Base-by-base conservation (phyloP, 2,329 filamentous ascomycete genomes). In the Ophidiomyces ophidiicola region DNA sequence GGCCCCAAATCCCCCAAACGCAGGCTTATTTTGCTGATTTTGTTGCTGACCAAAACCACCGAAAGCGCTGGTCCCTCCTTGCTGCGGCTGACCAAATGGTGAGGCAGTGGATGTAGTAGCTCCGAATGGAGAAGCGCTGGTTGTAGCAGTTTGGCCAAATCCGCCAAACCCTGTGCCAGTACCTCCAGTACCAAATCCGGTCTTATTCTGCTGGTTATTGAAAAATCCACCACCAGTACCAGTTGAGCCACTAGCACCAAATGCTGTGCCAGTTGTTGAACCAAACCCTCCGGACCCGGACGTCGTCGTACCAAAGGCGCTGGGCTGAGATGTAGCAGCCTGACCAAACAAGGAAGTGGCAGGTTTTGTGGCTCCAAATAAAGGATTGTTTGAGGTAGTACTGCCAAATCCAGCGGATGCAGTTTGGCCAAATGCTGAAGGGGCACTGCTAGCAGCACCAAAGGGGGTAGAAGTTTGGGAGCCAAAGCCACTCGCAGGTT, bases 321-420 rank as follows among this genome's bases (percentile, higher is more conserved):
- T 54, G 10, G 56, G 50, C 29, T 61, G 57, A 5, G 59, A 49
- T 10, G 58, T 50, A n/a, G 53, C 42, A 33, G 52, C 46, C 18
- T 48, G 45, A 15, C 60, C 57, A 35, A 61, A 63, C 17, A 64
- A 47, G 30, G 54, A 53, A 34, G 50, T 55, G 8, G 57, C 59
- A 6, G 67, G 60, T 44, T 66, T 70, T 19, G 63, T 34, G 14
- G 48, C 59, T 15, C 62, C 61, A 42, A 69, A 69, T 33, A 70
- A 45, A 11, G 64, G 53, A 26, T 63, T 62, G 17, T 54, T 43
- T 4, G 48, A 33, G 31, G 48, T 52, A 7, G 52, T 45, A 24
- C 53, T 44, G 18, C 61, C 61, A 26, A 64, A 64, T 24, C 52
- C 60, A 30, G 55, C 52, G n/a, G 63, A 50, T 24, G 44, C 39